Conservation (phyloP, 139 green algal species). For the Coccomyxa sp. region DNA sequence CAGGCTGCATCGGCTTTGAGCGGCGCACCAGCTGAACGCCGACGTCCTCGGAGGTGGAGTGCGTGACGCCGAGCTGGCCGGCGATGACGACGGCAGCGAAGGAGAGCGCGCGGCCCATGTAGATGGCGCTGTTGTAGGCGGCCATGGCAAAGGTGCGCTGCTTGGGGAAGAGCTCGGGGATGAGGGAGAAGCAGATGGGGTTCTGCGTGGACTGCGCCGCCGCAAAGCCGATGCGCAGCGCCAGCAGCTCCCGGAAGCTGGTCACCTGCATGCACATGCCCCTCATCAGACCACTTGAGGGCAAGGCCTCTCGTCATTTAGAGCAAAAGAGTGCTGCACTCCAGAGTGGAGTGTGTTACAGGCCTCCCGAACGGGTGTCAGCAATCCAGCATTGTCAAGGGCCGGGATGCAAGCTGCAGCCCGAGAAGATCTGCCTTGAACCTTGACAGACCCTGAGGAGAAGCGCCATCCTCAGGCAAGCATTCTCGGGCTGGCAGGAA, state of each 20-base stretch:
- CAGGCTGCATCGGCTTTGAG: no score
- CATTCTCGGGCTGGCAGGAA: no score
- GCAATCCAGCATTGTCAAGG: no score
- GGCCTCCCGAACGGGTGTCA: no score
- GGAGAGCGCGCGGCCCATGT: constrained; percentile 74
- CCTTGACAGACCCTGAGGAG: no score
- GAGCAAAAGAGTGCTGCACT: no score
- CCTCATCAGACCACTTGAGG: no score
- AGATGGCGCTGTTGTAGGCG: constrained; percentile 87
- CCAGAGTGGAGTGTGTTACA: no score
- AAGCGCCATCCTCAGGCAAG: no score
- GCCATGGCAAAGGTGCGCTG: constrained; percentile 76
- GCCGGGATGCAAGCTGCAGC: no score
- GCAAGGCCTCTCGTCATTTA: no score
- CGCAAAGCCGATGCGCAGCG: constrained; percentile 68
- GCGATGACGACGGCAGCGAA: constrained; percentile 67
- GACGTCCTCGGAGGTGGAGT: neutral
- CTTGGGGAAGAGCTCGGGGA: constrained; percentile 85
- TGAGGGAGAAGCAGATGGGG: constrained; percentile 75
- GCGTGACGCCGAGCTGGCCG: constrained; percentile 33
- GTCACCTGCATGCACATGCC: constrained; percentile 22
- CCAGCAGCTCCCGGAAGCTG: constrained; percentile 57
- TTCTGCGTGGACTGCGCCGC: constrained; percentile 81
- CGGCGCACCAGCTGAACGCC: neutral
- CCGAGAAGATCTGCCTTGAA: no score